Conservation (phyloP, 129 eudicot species). For the Logfia minima region DNA sequence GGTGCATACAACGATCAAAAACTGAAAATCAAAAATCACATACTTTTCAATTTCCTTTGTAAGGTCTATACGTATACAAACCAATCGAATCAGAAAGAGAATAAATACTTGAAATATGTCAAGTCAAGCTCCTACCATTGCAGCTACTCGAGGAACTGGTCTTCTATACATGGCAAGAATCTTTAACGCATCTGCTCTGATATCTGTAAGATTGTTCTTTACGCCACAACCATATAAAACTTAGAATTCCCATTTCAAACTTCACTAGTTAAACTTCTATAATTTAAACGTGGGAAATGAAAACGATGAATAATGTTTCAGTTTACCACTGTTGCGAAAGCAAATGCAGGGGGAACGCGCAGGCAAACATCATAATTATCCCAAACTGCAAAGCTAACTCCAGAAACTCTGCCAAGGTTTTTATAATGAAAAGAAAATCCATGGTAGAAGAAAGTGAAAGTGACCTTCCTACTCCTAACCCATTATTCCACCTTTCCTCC, state of each 20-base stretch:
- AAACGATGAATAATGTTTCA: background rate
- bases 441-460: background rate
- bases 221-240: constrained; percentile 22
- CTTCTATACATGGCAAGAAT: constrained; percentile 80
- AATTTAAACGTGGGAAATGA: background rate
- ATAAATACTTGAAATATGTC: constrained; percentile 80
- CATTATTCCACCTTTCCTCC: constrained; percentile 76
- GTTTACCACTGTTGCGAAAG: constrained; percentile 80
- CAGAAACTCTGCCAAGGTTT: constrained; percentile 64
- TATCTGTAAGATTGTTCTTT: constrained; percentile 82
- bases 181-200: constrained; percentile 93
- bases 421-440: background rate
- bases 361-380: constrained; percentile 97
- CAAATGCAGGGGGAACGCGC: constrained; percentile 91
- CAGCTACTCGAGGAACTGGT: constrained; percentile 79
- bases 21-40: constrained; percentile 50
- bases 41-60: constrained; percentile 8
- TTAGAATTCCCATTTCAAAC: constrained; percentile 8
- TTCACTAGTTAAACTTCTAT: background rate
- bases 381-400: constrained; percentile 97
- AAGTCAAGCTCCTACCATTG: constrained; percentile 94
- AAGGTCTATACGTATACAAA: background rate
- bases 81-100: background rate
- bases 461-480: no score
- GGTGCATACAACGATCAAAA: constrained; percentile 86